Evolutionary conservation across 352 stramenopile species (phyloP).

Genomic region (Phytophthora pinifolia): DNA sequence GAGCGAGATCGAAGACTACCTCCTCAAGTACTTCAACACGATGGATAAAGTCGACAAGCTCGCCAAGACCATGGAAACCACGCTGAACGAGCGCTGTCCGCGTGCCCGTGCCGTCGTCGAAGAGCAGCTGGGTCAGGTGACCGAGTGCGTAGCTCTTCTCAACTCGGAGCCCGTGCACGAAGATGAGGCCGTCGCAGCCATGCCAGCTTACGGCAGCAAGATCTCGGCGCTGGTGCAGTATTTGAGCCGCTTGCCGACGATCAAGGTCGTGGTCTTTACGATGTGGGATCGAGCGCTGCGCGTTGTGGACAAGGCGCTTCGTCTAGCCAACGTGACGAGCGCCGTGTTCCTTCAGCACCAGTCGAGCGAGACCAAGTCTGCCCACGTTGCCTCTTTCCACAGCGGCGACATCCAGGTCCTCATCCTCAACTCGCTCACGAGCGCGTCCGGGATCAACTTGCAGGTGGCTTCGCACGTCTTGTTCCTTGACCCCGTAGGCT

Average conservation of each 20-base stretch:
- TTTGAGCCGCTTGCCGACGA: constrained; percentile 43
- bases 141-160: constrained; percentile 51
- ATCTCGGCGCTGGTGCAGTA: constrained; percentile 72
- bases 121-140: constrained; percentile 50
- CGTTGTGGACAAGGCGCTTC: constrained; percentile 64
- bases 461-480: constrained; percentile 83
- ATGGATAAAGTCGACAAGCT: constrained; percentile 42
- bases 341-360: constrained; percentile 77
- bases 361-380: constrained; percentile 76
- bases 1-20: constrained; percentile 68
- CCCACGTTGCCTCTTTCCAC: constrained; percentile 66
- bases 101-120: constrained; percentile 42
- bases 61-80: constrained; percentile 55
- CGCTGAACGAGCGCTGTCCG: constrained; percentile 60
- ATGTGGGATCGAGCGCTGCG: constrained; percentile 75
- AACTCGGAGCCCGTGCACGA: constrained; percentile 16
- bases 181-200: constrained; percentile 26
- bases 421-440: constrained; percentile 80
- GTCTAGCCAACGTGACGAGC: constrained; percentile 52
- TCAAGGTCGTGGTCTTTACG: constrained; percentile 83
- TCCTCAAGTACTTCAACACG: constrained; percentile 58
- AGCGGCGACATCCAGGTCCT: constrained; percentile 65
- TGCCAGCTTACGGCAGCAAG: constrained; percentile 71
- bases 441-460: constrained; percentile 84
- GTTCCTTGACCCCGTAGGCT: constrained; percentile 78